Conservation (phyloP, 139 green algal species). For the Haematococcus lacustris region DNA sequence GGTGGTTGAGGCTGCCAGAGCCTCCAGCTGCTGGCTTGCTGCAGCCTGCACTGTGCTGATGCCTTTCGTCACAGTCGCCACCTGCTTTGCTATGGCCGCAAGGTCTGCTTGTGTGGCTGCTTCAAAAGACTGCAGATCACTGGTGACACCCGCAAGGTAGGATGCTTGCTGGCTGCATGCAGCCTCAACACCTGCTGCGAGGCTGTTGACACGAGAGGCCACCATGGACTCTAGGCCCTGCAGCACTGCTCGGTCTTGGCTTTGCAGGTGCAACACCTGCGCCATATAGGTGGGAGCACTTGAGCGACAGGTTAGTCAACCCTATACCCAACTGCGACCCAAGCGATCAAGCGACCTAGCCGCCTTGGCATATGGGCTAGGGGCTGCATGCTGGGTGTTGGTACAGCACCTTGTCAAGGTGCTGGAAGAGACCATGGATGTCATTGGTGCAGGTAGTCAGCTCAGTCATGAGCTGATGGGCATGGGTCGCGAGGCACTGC, state of each 20-base stretch:
- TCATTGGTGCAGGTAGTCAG: constrained; percentile 29
- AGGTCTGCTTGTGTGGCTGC: no score
- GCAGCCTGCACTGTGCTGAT: neutral
- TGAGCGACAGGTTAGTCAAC: neutral
- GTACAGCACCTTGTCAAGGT: constrained; percentile 10
- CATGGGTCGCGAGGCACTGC: constrained; percentile 44
- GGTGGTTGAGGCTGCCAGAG: neutral
- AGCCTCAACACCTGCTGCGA: no score
- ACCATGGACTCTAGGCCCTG: no score
- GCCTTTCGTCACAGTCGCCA: neutral
- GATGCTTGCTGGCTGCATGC: no score
- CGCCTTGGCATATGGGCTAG: constrained; percentile 14
- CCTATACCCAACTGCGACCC: neutral
- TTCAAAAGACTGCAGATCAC: no score
- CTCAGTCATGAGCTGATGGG: constrained; percentile 30
- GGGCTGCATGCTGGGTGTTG: neutral
- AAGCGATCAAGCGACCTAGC: neutral
- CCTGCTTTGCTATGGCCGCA: neutral
- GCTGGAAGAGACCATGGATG: constrained; percentile 24
- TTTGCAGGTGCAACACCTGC: no score
- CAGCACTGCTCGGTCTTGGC: no score
- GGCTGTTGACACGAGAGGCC: no score
- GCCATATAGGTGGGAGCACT: neutral
- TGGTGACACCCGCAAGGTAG: no score
- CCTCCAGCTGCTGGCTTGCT: neutral